These are phyloP conservation scores for Cyberlindnera lachancei DNA, from an alignment of 805 yeast genomes.

Conservation along the genomic window DNA sequence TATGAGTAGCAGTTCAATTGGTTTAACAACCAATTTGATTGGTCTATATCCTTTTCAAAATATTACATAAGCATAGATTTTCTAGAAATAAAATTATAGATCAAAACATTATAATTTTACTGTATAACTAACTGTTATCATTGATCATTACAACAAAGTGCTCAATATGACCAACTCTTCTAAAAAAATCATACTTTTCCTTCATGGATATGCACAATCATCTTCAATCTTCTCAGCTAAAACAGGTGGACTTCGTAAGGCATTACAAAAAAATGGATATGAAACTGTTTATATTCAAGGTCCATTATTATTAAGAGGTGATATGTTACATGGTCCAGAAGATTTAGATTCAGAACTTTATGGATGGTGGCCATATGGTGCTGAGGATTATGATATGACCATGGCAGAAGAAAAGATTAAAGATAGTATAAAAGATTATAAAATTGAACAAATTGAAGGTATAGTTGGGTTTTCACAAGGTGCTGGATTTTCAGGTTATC, in stretches of 20 bases:
- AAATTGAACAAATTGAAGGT: constrained; percentile 74
- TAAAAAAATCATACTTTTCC: constrained; percentile 62
- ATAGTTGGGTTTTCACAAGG: constrained; percentile 91
- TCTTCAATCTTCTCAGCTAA: constrained; percentile 74
- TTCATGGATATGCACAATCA: constrained; percentile 88
- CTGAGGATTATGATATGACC: constrained; percentile 22
- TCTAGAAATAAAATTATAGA: too few relatives aligned
- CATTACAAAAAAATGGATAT: constrained; percentile 48
- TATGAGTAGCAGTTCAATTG: too few relatives aligned
- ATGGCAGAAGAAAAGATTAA: constrained; percentile 34
- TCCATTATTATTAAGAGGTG: constrained; percentile 53
- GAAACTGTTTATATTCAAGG: constrained; percentile 71
- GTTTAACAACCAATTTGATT: too few relatives aligned
- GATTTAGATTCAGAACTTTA: constrained; percentile 24
- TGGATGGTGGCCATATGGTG: constrained; percentile 67
- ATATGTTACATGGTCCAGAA: constrained; percentile 54
- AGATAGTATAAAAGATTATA: constrained; percentile 32
- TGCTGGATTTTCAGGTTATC: constrained; percentile 67
- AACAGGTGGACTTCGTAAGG: constrained; percentile 79
- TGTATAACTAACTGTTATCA: too few relatives aligned
- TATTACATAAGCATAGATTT: too few relatives aligned
- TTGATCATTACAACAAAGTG: too few relatives aligned
- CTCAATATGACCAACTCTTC: too few relatives aligned
- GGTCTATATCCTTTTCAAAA: too few relatives aligned
- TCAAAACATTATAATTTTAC: too few relatives aligned